Evolutionary conservation across 768 basidiomycete species (phyloP).

Genomic region (Pulveroboletus sp.): DNA sequence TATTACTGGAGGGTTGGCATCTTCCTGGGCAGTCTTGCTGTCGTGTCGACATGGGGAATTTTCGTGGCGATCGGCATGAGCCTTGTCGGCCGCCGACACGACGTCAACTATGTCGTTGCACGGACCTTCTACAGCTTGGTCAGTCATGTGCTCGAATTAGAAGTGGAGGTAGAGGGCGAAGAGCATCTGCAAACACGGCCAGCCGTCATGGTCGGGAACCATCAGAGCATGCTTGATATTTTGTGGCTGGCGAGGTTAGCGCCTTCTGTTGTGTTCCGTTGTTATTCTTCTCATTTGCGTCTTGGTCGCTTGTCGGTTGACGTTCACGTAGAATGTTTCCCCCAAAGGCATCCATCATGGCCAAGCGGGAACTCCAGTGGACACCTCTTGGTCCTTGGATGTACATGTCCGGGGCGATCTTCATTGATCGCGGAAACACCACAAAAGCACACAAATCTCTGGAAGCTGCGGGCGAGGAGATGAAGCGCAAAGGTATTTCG

Average conservation of each 20-base stretch:
- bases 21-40: slow-evolving; percentile 66
- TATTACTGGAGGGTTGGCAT: slow-evolving; percentile 72
- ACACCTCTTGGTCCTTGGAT: slow-evolving; percentile 90
- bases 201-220: slow-evolving; percentile 78
- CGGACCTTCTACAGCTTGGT: slow-evolving; percentile 73
- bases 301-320: slow-evolving; percentile 3
- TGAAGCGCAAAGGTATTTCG: slow-evolving; percentile 67
- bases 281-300: neutral
- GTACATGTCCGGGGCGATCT: slow-evolving; percentile 84
- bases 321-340: slow-evolving; percentile 67
- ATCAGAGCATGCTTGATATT: slow-evolving; percentile 92
- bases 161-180: slow-evolving; percentile 77
- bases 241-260: slow-evolving; percentile 73
- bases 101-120: slow-evolving; percentile 81
- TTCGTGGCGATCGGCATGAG: slow-evolving; percentile 62
- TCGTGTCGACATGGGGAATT: slow-evolving; percentile 69
- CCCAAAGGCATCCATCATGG: slow-evolving; percentile 78
- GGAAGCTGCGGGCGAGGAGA: slow-evolving; percentile 67
- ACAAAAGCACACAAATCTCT: slow-evolving; percentile 70
- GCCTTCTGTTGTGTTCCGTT: slow-evolving; percentile 11
- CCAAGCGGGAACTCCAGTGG: slow-evolving; percentile 86
- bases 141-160: slow-evolving; percentile 58
- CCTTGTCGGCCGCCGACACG: slow-evolving; percentile 62
- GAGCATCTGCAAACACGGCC: slow-evolving; percentile 73
- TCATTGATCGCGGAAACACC: slow-evolving; percentile 83